Evolutionary conservation across 371 early-diverging fungal species (phyloP).

Genomic region (Rhizopus sp.): DNA sequence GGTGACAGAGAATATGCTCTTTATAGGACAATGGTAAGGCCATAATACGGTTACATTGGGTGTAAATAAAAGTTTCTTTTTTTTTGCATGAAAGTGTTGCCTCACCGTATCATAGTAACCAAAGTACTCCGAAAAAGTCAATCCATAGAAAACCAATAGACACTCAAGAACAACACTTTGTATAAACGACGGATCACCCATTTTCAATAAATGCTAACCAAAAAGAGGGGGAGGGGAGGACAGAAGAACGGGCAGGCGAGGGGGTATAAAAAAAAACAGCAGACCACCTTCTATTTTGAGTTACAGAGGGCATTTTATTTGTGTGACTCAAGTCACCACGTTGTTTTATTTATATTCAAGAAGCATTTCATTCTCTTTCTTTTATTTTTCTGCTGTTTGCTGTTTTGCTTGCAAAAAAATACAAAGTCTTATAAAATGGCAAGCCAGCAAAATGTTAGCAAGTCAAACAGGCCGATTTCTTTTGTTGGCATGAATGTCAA

Average conservation of each 20-base stretch:
- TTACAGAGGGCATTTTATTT: slow-evolving; percentile 20
- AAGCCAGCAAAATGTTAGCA: slow-evolving; percentile 8
- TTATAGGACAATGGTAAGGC: too few species aligned
- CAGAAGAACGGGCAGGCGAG: not conserved
- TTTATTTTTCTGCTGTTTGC: slow-evolving; percentile 7
- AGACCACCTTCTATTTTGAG: slow-evolving; percentile 28
- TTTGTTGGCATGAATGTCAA: slow-evolving; percentile 24
- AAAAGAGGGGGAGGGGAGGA: not conserved
- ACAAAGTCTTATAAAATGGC: slow-evolving; percentile 5
- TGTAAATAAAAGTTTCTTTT: too few species aligned
- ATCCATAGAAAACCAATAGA: too few species aligned
- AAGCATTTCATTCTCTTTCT: slow-evolving; percentile 8
- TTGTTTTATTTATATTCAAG: slow-evolving; percentile 11
- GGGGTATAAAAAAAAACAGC: slow-evolving; percentile 12
- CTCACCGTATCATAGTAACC: too few species aligned
- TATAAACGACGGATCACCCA: not conserved
- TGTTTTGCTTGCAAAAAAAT: slow-evolving; percentile 1
- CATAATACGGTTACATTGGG: too few species aligned
- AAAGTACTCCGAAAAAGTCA: too few species aligned
- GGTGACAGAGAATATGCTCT: too few species aligned
- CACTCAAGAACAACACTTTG: not conserved
- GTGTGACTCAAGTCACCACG: slow-evolving; percentile 27
- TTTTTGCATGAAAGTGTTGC: too few species aligned
- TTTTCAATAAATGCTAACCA: not conserved
- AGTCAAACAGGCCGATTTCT: slow-evolving; percentile 21